Base-by-base conservation (phyloP, 2,329 filamentous ascomycete genomes). In the Fusarium buharicum region DNA sequence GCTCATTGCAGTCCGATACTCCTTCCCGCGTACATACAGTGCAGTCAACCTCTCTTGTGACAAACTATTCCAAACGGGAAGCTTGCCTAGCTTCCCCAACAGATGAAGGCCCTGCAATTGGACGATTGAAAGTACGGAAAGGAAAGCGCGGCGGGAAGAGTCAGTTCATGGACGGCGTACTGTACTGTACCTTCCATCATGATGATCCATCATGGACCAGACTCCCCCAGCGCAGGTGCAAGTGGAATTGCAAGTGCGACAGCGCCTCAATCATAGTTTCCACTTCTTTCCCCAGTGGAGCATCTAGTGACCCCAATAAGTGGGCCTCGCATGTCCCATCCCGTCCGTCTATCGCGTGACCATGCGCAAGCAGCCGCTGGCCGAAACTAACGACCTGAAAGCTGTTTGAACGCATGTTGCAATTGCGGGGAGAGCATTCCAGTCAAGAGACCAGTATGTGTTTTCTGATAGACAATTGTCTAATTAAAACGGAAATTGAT, bases 311-410 rank as follows among this genome's bases (percentile, higher is more conserved):
- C 28, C 44, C 47, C 38, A 54, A 41, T 50, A 43, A 57, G 54
- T 46, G 56, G 67, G 53, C 46, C 67, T 62, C 56, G 51, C 48
- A 64, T 60, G 59, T 45, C 67, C 63, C 68, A 72, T 68, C 61
- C 64, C 62, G 55, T 60, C 62, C 56, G 56, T 66, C 46, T 54
- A 73, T 73, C 71, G 71, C 70, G 71, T 73, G 71, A 73, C 71
- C 71, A 69, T 68, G 68, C 70, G 71, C 71, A 73, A 72, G 57
- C 67, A 69, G 68, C 66, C 52, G 52, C 49, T 59, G 59, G 45
- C 50, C 50, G 55, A 70, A 69, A 61, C 50, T 50, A 59, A 66
- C 50, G 39, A 55, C 34, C 20, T 36, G 31, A 28, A 54, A 44
- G 49, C 49, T 14, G 20, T 31, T 40, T 14, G 39, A 43, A 58